A percentile compares a stretch with the other conserved stretches of the same genome.
phyloP scores from a whole-genome alignment of 352 stramenopile genomes.

The Blastocystis sp. region DNA sequence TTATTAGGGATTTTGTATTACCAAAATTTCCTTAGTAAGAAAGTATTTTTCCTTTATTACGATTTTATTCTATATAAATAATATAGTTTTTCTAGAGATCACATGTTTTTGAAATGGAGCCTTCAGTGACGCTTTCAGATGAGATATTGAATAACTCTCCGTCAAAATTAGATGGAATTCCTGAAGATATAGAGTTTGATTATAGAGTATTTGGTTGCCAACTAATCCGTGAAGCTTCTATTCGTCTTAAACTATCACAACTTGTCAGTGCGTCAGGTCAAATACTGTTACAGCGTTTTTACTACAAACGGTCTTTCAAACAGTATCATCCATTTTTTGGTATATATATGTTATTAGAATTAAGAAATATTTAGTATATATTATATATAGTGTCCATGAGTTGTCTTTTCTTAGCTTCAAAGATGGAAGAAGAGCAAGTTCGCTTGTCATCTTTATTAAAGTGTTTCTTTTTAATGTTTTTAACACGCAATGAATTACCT shows the following conservation, averaged over 20 bases:
- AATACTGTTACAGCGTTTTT: constrained; percentile 27
- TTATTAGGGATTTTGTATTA: no score
- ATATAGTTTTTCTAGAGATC: no score
- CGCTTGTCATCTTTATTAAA: neutral
- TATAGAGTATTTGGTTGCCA: constrained; percentile 33
- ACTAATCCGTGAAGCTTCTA: constrained; percentile 26
- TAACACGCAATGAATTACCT: constrained; percentile 3
- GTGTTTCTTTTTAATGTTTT: constrained; percentile 25
- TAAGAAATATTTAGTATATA: neutral
- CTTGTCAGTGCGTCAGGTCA: constrained; percentile 36
- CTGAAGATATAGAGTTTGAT: constrained; percentile 1
- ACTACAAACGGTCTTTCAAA: constrained; percentile 30
- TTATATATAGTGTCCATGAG: constrained; percentile 22
- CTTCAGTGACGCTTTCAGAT: no score
- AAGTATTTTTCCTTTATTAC: no score
- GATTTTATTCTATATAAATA: no score
- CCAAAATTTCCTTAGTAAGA: no score
- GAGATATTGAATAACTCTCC: constrained; percentile 27
- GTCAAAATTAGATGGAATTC: constrained; percentile 5
- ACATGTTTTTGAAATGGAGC: no score
- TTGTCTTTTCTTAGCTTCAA: constrained; percentile 30
- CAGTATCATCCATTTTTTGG: constrained; percentile 30
- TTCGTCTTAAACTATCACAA: neutral
- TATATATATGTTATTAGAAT: no score
- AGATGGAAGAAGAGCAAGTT: constrained; percentile 30